These are phyloP conservation scores for Aspergillus melleus DNA, from an alignment of 2,329 filamentous ascomycete species.

Conservation along the genomic window DNA sequence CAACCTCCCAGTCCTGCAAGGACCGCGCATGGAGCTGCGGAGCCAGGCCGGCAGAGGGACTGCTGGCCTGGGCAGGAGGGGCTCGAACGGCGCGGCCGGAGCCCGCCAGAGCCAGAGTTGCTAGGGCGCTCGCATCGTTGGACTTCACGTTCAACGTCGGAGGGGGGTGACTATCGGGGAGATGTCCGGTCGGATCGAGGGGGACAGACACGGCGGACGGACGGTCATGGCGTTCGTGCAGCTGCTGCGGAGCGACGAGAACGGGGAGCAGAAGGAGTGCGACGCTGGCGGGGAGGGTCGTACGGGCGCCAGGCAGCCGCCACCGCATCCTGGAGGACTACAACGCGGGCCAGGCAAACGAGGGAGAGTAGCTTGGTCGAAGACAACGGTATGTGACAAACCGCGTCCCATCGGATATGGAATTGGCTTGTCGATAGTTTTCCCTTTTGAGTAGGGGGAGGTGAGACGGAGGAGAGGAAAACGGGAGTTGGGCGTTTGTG, in stretches of 20 bases:
- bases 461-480: not conserved
- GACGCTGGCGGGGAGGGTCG: conserved; percentile 57
- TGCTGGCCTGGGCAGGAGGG: conserved; percentile 74
- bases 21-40: conserved; percentile 93
- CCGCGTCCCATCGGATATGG: not conserved
- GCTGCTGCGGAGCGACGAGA: conserved; percentile 67
- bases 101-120: conserved; percentile 92
- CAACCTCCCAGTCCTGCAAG: conserved; percentile 98
- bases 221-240: conserved; percentile 38
- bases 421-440: not conserved
- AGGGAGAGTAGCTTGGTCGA: not conserved
- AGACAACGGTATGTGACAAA: not conserved
- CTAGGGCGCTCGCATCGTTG: conserved; percentile 87
- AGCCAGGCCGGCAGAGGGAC: conserved; percentile 65
- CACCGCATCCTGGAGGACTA: conserved; percentile 58
- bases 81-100: conserved; percentile 80
- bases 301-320: conserved; percentile 62
- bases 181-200: conserved; percentile 22
- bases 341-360: conserved; percentile 27
- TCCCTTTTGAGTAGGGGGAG: not conserved
- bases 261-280: conserved; percentile 60
- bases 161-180: conserved; percentile 20
- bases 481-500: not conserved
- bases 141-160: conserved; percentile 37
- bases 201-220: conserved; percentile 31